Evolutionary conservation across 2,329 filamentous ascomycete genomes (phyloP).

Genomic region (Pseudocercospora fijiensis): DNA sequence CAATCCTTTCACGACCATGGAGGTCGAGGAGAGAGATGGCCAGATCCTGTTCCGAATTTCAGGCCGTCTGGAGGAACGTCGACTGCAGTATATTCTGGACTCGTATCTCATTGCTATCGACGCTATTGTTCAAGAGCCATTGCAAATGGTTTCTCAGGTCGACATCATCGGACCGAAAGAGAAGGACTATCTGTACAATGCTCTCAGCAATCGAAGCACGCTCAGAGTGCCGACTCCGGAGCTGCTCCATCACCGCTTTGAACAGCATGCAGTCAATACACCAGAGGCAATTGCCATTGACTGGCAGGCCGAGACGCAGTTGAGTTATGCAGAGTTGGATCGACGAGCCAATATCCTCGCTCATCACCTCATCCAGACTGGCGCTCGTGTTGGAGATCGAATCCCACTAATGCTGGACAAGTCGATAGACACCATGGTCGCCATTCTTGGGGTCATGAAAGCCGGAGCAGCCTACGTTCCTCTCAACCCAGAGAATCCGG

Average conservation of each 20-base stretch:
- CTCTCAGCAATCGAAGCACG: neutral
- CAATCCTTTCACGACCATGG: neutral
- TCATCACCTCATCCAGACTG: slow-evolving; percentile 51
- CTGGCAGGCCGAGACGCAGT: neutral
- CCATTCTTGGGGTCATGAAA: neutral
- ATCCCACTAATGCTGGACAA: neutral
- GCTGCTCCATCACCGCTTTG: neutral
- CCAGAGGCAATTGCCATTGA: neutral
- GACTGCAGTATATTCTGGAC: neutral
- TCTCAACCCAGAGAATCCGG: slow-evolving; percentile 8
- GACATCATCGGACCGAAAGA: neutral
- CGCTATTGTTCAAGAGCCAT: neutral
- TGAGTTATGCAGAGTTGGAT: slow-evolving; percentile 68
- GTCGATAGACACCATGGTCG: neutral
- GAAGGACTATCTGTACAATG: neutral
- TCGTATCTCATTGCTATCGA: neutral
- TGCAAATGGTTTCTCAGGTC: neutral
- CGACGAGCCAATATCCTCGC: slow-evolving; percentile 62
- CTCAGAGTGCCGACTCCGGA: neutral
- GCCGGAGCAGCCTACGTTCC: slow-evolving; percentile 8
- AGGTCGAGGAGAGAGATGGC: neutral
- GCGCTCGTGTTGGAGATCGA: slow-evolving; percentile 24
- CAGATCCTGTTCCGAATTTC: neutral
- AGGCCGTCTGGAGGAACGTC: neutral
- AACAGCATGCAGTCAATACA: neutral